Conservation (phyloP, 495 filamentous ascomycete genomes). For the Xylaria palmicola region DNA sequence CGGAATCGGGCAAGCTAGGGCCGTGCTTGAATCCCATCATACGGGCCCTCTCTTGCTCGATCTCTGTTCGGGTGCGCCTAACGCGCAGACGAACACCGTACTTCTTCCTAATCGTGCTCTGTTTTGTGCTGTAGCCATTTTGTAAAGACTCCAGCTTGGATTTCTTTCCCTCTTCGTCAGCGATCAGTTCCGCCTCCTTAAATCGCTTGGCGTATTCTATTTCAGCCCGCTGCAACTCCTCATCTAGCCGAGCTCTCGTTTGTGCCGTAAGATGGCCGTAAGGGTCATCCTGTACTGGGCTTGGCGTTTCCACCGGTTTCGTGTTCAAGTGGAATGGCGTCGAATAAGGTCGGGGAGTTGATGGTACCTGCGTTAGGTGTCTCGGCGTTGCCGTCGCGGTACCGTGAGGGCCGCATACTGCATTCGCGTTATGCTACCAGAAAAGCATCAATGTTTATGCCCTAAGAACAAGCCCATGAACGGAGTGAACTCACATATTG, state of each 20-base stretch:
- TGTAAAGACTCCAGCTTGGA: constrained; percentile 40
- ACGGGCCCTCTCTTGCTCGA: constrained; percentile 39
- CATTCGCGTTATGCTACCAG: constrained; percentile 33
- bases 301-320: neutral
- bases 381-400: constrained; percentile 23
- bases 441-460: constrained; percentile 12
- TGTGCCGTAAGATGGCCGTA: constrained; percentile 39
- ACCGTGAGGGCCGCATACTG: constrained; percentile 34
- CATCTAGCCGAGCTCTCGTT: constrained; percentile 25
- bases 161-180: constrained; percentile 33
- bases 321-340: constrained; percentile 11
- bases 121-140: constrained; percentile 48
- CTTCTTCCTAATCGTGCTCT: constrained; percentile 49
- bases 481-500: constrained; percentile 32
- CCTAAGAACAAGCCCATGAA: neutral
- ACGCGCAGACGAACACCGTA: constrained; percentile 49
- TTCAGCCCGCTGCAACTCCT: constrained; percentile 41
- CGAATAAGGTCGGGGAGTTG: constrained; percentile 6
- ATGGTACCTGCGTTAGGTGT: neutral
- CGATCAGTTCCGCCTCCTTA: constrained; percentile 35
- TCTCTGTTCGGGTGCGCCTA: constrained; percentile 43
- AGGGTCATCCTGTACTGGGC: constrained; percentile 26
- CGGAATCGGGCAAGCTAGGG: neutral
- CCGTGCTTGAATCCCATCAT: constrained; percentile 37
- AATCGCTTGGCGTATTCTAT: constrained; percentile 37